These are phyloP conservation scores for Bullera alba DNA, from an alignment of 768 basidiomycete species.

Conservation along the genomic window DNA sequence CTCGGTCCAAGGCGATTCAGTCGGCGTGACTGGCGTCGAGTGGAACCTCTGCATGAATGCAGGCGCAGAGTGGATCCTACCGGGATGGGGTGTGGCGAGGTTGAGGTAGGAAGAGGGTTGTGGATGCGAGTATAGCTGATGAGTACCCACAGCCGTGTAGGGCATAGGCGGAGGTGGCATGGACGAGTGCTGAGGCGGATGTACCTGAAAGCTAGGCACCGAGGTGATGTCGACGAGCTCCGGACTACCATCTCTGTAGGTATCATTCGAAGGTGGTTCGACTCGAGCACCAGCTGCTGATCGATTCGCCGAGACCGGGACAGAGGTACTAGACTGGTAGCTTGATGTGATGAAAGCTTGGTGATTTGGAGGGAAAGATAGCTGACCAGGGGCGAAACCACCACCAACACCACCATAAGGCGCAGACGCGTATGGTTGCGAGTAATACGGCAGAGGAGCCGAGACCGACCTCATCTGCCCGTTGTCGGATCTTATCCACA, in stretches of 20 bases:
- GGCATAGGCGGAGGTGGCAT: background rate
- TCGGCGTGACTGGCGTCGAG: slow-evolving; percentile 24
- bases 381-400: slow-evolving; percentile 26
- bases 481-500: background rate
- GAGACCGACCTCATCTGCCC: background rate
- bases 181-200: slow-evolving; percentile 10
- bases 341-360: slow-evolving; percentile 17
- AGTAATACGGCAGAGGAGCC: slow-evolving; percentile 6
- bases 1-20: slow-evolving; percentile 9
- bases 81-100: background rate
- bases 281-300: too few species aligned
- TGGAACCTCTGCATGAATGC: slow-evolving; percentile 27
- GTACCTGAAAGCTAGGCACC: slow-evolving; percentile 17
- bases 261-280: too few species aligned
- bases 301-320: too few species aligned
- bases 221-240: slow-evolving; percentile 18
- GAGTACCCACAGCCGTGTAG: slow-evolving; percentile 11
- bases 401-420: slow-evolving; percentile 23
- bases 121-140: slow-evolving; percentile 9
- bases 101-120: slow-evolving; percentile 8
- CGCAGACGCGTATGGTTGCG: slow-evolving; percentile 6
- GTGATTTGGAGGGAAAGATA: slow-evolving; percentile 21
- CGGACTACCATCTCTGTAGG: too few species aligned
- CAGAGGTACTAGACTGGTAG: slow-evolving; percentile 8
- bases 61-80: slow-evolving; percentile 29